These are phyloP conservation scores for Ceratocystis colombiana DNA, from an alignment of 2,329 filamentous ascomycete genomes.

Conservation along the genomic window DNA sequence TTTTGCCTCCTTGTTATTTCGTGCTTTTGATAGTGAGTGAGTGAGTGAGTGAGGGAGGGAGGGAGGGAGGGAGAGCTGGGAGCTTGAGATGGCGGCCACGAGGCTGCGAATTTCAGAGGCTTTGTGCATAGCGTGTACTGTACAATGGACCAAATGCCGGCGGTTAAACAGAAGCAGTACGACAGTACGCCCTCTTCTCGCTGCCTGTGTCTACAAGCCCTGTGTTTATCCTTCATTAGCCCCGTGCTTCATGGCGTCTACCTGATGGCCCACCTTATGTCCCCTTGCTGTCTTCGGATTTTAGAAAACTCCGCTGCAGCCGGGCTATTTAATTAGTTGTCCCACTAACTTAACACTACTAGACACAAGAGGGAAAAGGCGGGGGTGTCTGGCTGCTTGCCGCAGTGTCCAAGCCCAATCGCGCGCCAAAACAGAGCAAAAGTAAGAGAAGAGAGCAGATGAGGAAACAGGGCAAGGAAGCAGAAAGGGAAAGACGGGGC, in stretches of 20 bases:
- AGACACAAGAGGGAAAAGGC: not conserved
- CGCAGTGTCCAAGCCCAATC: not conserved
- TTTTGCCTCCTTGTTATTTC: no score
- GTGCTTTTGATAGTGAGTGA: no score
- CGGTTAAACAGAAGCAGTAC: not conserved
- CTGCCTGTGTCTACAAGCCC: not conserved
- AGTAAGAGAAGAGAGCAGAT: not conserved
- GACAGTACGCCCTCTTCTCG: not conserved
- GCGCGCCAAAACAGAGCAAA: slow-evolving; percentile 8
- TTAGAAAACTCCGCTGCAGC: not conserved
- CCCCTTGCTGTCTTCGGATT: not conserved
- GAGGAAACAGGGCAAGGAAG: not conserved
- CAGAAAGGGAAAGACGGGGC: not conserved
- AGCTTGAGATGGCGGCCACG: no score
- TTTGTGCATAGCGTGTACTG: no score
- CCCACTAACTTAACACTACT: not conserved
- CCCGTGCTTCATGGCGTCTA: not conserved
- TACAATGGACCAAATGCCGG: no score
- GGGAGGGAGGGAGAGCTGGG: no score
- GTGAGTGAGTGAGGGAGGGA: no score
- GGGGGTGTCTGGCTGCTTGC: not conserved
- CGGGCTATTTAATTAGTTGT: not conserved
- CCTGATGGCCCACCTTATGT: not conserved
- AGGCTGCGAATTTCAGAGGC: no score
- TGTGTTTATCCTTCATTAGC: not conserved